Conservation (phyloP, 1,284 basidiomycete genomes). For the Stygiomarasmius scandens region DNA sequence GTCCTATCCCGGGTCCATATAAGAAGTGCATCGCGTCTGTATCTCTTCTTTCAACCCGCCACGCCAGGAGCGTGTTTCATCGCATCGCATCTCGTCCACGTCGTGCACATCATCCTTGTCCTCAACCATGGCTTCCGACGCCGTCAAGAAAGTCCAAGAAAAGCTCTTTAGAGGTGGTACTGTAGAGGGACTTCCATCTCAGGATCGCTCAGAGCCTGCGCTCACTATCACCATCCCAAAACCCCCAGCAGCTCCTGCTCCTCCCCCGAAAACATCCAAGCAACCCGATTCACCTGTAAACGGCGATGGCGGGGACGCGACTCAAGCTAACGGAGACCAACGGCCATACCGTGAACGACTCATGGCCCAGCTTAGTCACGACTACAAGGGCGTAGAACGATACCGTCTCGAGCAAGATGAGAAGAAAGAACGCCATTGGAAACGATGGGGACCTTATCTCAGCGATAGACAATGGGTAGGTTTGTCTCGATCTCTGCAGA, state of each 20-base stretch:
- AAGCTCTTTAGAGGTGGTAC: slow-evolving; percentile 68
- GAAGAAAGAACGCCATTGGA: slow-evolving; percentile 84
- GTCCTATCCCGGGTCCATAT: not conserved
- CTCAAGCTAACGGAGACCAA: slow-evolving; percentile 21
- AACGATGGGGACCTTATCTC: slow-evolving; percentile 97
- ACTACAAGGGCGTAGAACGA: slow-evolving; percentile 70
- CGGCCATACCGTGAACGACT: slow-evolving; percentile 60
- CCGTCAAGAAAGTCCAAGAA: slow-evolving; percentile 68
- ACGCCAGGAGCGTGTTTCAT: not conserved
- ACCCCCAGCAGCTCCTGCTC: slow-evolving; percentile 27
- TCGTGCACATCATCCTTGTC: not conserved
- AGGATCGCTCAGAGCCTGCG: slow-evolving; percentile 36
- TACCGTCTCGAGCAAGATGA: slow-evolving; percentile 75
- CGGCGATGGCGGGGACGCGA: slow-evolving; percentile 29
- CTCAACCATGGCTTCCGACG: slow-evolving; percentile 39
- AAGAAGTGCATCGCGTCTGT: not conserved
- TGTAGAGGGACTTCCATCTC: slow-evolving; percentile 20
- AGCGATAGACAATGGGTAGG: slow-evolving; percentile 96
- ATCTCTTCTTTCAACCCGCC: not conserved
- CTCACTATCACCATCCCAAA: slow-evolving; percentile 85
- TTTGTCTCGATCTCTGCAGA: slow-evolving; percentile 22
- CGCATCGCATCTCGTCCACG: too few relatives aligned
- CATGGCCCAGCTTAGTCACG: slow-evolving; percentile 55
- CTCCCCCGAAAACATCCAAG: slow-evolving; percentile 51
- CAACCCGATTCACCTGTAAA: slow-evolving; percentile 28